Evolutionary conservation across 495 filamentous ascomycete species (phyloP).

Genomic region (Aspergillus steynii): DNA sequence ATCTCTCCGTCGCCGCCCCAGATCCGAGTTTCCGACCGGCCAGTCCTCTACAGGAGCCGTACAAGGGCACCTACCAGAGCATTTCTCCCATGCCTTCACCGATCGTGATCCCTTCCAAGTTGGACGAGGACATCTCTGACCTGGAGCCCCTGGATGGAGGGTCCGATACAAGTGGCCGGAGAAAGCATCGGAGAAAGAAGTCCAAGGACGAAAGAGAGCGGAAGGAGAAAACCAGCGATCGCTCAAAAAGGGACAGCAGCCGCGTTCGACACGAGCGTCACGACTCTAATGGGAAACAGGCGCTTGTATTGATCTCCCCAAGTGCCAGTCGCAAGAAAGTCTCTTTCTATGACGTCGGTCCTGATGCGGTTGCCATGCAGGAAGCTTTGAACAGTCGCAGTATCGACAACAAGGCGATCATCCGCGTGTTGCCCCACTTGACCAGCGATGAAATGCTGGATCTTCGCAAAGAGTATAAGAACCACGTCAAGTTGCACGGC

Average conservation of each 20-base stretch:
- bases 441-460: conserved; percentile 83
- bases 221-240: conserved; percentile 32
- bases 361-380: conserved; percentile 74
- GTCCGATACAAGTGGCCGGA: conserved; percentile 37
- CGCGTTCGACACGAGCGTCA: conserved; percentile 27
- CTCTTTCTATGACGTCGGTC: conserved; percentile 71
- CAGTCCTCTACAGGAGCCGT: conserved; percentile 87
- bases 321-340: conserved; percentile 46
- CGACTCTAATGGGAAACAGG: conserved; percentile 26
- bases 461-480: conserved; percentile 86
- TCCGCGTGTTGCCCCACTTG: conserved; percentile 80
- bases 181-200: conserved; percentile 31
- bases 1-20: conserved; percentile 30
- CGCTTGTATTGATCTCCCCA: conserved; percentile 33
- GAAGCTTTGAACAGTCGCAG: conserved; percentile 68
- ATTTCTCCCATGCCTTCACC: conserved; percentile 95
- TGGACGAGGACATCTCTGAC: conserved; percentile 54
- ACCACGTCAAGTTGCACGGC: conserved; percentile 74
- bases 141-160: conserved; percentile 42
- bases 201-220: conserved; percentile 29
- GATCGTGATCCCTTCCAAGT: conserved; percentile 43
- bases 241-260: conserved; percentile 31
- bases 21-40: conserved; percentile 56
- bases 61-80: conserved; percentile 91
- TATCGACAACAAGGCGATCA: conserved; percentile 68